Evolutionary conservation across 148 eudicot species (phyloP), one percentile per base, ranked within the genome.

Genomic region (Spergularia marina): DNA sequence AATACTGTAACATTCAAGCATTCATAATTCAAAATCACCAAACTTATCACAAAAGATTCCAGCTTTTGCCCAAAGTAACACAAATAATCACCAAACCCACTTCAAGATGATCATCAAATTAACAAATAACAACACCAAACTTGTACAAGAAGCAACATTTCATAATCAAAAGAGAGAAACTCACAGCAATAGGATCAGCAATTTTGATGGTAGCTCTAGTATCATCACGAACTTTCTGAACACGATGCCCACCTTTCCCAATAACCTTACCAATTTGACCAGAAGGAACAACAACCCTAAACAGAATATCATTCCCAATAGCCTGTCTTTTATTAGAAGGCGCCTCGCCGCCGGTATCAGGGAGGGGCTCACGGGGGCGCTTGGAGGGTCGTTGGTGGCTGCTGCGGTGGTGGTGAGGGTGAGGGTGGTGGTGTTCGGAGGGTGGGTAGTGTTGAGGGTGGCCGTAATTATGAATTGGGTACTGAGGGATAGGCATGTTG

Each of bases 211-310:
- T 89, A 47, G 98, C 97, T 68, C 82, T 86, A 41, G 91, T 83
- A 57, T 84, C 89, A 54, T 93, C 97, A 1, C 98, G 75, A 78
- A 93, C 87, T 80, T 85, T 91, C 90, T 89, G 98, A 65, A 93
- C 89, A 18, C 98, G 83, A 83, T 77, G 75, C 16, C 97, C 98
- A 13, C 58, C 85, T 70, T 84, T 91, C 4, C 98, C 97, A 54
- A 93, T 93, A 36, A 93, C 97, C 78, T 93, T 93, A n/a, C 98
- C 98, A 69, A 93, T 93, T 76, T 91, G 89, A 53, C 83, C 81
- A 75, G 97, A 91, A 6, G 97, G 94, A 56, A 93, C 91, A 71
- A 93, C 83, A 25, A 93, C 88, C 72, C 98, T 84, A 76, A 81
- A 91, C 76, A 93, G 18, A 4, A 93, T 82, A 78, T 93, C 98